Evolutionary conservation across 2,329 filamentous ascomycete genomes (phyloP), one percentile per base, ranked within the genome.

Genomic region (Cladosporium halotolerans): DNA sequence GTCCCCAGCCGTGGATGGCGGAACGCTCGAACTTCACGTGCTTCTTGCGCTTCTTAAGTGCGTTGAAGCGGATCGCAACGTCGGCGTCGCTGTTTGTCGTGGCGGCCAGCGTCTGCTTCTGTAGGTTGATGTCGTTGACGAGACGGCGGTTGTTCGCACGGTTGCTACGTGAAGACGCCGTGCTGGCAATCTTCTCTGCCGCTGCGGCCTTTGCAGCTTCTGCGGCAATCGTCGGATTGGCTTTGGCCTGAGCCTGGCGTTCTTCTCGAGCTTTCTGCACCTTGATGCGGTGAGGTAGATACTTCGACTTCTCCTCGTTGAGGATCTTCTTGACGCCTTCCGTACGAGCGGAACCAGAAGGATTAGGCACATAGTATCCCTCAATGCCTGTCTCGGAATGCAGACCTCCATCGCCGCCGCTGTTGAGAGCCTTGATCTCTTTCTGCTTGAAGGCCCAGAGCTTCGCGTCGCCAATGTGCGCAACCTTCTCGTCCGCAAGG

Each of bases 31-130:
- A 99, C 68, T 95, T 93, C 69, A 99, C 93, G 1, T 92, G 91
- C 78, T 99, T 99, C 83, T 97, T 99, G 57, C 93, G 88, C 75
- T 97, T 99, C 80, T 97, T 96, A 55, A 99, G 84, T 75, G 97
- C 93, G 72, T 99, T 99, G 80, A 99, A 99, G 55, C 92, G 88
- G 64, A 99, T 82, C 31, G 93, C 89, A 64, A 96, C 92, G 52
- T 90, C 89, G 61, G 96, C 91, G 34, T 77, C 74, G 58, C 83
- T 82, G 50, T 86, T 86, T 16, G 89, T 79, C 11, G 50, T 40
- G 10, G 85, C 86, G 16, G 76, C 75, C 53, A 83, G 71, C 13
- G 76, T 78, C 73, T 89, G 89, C 76, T 96, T 95, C 70, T 96
- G 91, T 43, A 93, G 89, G 68, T 95, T 95, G 62, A 99, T 85